Percentiles rank a stretch among this genome's conserved stretches.
These are phyloP conservation scores for Apophysomyces ossiformis DNA, from an alignment of 371 early-diverging fungal genomes.

Conservation along the genomic window DNA sequence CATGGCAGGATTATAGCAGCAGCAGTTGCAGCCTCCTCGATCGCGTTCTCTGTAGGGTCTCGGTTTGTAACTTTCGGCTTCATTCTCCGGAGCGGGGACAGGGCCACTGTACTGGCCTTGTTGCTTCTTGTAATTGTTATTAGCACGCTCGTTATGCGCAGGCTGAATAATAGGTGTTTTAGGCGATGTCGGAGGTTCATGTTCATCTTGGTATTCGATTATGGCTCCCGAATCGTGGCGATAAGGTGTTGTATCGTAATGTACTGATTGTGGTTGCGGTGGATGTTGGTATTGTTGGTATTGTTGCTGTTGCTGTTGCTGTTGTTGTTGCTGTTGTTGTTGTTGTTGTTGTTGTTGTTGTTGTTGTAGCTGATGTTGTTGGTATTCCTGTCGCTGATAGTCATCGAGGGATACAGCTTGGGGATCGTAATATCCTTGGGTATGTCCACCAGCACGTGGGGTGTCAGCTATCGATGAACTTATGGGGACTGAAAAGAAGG, in stretches of 20 bases:
- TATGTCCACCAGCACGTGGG: not conserved
- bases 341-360: conserved; percentile 9
- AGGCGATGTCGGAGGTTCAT: conserved; percentile 17
- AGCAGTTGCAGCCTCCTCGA: conserved; percentile 22
- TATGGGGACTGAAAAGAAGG: conserved; percentile 8
- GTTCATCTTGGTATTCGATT: conserved; percentile 24
- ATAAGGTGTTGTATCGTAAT: conserved; percentile 3
- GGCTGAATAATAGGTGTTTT: conserved; percentile 22
- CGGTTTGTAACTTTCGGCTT: conserved; percentile 26
- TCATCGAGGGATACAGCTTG: conserved; percentile 23
- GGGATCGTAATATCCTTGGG: conserved; percentile 24
- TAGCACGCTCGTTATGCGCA: conserved; percentile 10
- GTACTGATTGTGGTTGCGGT: conserved; percentile 16
- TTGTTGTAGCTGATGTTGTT: conserved; percentile 12
- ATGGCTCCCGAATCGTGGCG: not conserved
- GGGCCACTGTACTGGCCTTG: not conserved
- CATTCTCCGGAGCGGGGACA: conserved; percentile 25
- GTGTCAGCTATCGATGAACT: conserved; percentile 1
- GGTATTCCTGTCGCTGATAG: conserved; percentile 19
- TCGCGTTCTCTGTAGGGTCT: conserved; percentile 20
- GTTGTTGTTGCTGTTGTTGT: conserved; percentile 4
- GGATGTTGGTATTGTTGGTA: not conserved
- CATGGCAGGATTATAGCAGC: conserved; percentile 32
- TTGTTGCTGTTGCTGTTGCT: conserved; percentile 6
- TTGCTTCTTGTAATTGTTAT: conserved; percentile 1